Percentiles rank a stretch among this genome's conserved stretches.
Conservation (phyloP, 2,329 filamentous ascomycete species). For the Beauveria bassiana region DNA sequence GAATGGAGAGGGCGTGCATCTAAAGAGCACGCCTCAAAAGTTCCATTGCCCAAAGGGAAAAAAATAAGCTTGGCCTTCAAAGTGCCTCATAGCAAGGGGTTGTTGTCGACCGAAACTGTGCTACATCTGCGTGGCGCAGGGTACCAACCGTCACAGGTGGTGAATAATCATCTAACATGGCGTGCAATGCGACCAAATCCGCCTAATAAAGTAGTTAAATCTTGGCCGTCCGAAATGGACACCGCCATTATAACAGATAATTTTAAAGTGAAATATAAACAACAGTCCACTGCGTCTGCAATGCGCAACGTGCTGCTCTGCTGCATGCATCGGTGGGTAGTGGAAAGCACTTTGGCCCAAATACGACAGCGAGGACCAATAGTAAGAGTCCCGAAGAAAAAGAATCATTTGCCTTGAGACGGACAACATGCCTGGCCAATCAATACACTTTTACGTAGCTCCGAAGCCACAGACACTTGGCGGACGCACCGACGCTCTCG, state of each 20-base stretch:
- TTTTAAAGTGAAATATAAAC: too few relatives aligned
- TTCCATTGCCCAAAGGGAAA: background rate
- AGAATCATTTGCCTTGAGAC: too few relatives aligned
- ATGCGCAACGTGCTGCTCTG: too few relatives aligned
- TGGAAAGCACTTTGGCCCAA: too few relatives aligned
- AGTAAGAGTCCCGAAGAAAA: too few relatives aligned
- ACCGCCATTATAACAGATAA: too few relatives aligned
- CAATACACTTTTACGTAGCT: background rate
- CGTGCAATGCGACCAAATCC: background rate
- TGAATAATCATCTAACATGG: background rate
- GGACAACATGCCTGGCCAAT: background rate
- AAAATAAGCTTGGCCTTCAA: background rate
- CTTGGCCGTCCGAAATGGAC: background rate
- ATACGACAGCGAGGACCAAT: too few relatives aligned
- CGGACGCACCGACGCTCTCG: background rate
- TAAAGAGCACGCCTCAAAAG: background rate
- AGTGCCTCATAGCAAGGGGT: background rate
- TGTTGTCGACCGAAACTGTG: background rate
- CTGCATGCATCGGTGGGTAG: too few relatives aligned
- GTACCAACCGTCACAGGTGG: background rate
- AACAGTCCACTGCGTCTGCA: too few relatives aligned
- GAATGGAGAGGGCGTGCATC: background rate
- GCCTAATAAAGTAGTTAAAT: background rate
- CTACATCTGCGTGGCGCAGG: background rate
- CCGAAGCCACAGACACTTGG: conserved; percentile 2